Evolutionary conservation across 495 filamentous ascomycete genomes (phyloP).

Genomic region (Bathelium albidoporum): DNA sequence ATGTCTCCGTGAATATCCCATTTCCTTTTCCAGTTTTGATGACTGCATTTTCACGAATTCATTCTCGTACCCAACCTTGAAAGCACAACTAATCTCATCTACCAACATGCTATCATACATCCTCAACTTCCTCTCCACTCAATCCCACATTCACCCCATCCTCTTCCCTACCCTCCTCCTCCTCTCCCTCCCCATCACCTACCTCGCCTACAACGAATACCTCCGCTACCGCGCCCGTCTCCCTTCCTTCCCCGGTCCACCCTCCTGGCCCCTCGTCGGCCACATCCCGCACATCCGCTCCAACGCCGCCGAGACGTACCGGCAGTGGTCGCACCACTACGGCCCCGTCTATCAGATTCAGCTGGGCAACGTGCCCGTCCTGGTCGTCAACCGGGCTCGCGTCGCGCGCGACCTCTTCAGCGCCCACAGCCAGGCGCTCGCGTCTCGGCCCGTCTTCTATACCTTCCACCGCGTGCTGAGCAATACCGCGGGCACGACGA

Average conservation of each 20-base stretch:
- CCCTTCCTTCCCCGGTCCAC: conserved; percentile 43
- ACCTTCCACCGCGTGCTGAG: conserved; percentile 59
- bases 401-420: conserved; percentile 48
- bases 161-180: conserved; percentile 24
- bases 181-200: conserved; percentile 32
- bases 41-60: background rate
- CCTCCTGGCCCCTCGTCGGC: conserved; percentile 50
- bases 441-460: conserved; percentile 51
- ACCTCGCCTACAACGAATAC: conserved; percentile 45
- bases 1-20: too few species aligned
- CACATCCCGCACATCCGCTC: conserved; percentile 49
- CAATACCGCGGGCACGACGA: conserved; percentile 54
- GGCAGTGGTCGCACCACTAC: conserved; percentile 46
- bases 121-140: background rate
- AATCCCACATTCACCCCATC: conserved; percentile 14
- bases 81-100: background rate
- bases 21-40: too few species aligned
- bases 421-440: conserved; percentile 45
- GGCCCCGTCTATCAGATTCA: conserved; percentile 56
- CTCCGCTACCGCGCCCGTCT: conserved; percentile 41
- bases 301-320: conserved; percentile 52
- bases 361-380: conserved; percentile 50
- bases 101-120: background rate
- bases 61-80: background rate
- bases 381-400: conserved; percentile 51